A percentile compares a stretch with the other conserved stretches of the same genome.
phyloP scores from a whole-genome alignment of 805 yeast species.

The Candida lessepsii region DNA sequence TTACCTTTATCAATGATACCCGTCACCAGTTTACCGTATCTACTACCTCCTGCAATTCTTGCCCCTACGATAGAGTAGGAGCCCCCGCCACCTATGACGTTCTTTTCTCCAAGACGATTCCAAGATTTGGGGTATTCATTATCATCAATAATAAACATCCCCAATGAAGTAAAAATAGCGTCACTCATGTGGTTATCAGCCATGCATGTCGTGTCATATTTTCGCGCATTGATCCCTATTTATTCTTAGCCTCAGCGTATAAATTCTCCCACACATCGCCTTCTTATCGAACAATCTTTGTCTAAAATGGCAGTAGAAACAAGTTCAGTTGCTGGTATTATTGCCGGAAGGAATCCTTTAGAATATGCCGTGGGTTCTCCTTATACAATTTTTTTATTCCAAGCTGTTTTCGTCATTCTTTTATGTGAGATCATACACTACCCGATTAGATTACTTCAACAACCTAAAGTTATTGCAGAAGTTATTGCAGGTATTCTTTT shows the following conservation, averaged over 20 bases:
- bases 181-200: constrained; percentile 5
- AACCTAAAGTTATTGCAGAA: constrained; percentile 81
- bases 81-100: constrained; percentile 90
- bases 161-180: constrained; percentile 29
- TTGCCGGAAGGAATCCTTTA: constrained; percentile 71
- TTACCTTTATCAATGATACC: constrained; percentile 78
- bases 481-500: constrained; percentile 73
- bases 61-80: constrained; percentile 78
- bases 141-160: constrained; percentile 90
- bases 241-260: constrained; percentile 2
- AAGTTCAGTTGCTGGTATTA: constrained; percentile 58
- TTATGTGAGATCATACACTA: constrained; percentile 59
- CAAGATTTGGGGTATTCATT: constrained; percentile 53
- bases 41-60: constrained; percentile 48
- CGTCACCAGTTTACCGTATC: constrained; percentile 40
- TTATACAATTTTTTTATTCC: constrained; percentile 67
- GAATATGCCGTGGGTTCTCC: constrained; percentile 59
- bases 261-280: too few relatives aligned
- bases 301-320: constrained; percentile 21
- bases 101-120: constrained; percentile 30
- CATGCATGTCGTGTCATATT: constrained; percentile 1
- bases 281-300: neutral
- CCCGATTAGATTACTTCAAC: constrained; percentile 61
- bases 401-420: constrained; percentile 58
- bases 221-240: constrained; percentile 1